Evolutionary conservation across 306 rosid genomes (phyloP).

Genomic region (Styphnolobium japonicum): DNA sequence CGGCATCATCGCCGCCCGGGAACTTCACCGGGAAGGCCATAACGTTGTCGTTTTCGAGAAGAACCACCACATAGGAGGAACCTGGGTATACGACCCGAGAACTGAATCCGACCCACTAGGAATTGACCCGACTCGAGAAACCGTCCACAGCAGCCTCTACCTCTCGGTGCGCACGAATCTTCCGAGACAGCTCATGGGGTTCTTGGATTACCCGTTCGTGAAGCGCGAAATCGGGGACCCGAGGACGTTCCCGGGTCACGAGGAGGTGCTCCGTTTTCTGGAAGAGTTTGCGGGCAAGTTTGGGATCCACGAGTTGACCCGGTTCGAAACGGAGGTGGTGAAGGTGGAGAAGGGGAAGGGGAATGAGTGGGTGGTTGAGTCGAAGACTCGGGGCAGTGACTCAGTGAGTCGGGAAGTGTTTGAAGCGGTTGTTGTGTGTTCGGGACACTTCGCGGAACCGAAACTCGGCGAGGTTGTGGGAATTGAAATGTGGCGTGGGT

Average conservation of each 20-base stretch:
- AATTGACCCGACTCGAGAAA: conserved; percentile 28
- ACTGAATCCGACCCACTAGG: conserved; percentile 33
- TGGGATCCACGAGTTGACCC: background rate
- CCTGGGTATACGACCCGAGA: conserved; percentile 31
- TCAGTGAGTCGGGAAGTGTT: conserved; percentile 24
- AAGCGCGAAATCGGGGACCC: background rate
- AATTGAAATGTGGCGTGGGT: conserved; percentile 3
- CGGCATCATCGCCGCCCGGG: conserved; percentile 31
- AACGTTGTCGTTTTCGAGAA: conserved; percentile 32
- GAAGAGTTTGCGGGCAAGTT: conserved; percentile 23
- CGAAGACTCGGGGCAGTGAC: background rate
- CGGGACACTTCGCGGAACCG: conserved; percentile 35
- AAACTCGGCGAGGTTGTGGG: background rate
- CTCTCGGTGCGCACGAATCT: conserved; percentile 36
- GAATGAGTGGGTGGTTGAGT: background rate
- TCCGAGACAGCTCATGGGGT: conserved; percentile 27
- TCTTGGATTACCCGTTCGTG: conserved; percentile 28
- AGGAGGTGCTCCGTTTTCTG: conserved; percentile 30
- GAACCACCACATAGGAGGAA: conserved; percentile 26
- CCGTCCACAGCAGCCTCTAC: conserved; percentile 28
- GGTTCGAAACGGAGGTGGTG: conserved; percentile 8
- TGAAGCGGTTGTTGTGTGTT: conserved; percentile 35
- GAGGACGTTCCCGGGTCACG: conserved; percentile 34
- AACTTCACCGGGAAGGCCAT: conserved; percentile 26
- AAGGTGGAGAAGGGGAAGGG: background rate